Percentiles rank a stretch among this genome's conserved stretches.
These are phyloP conservation scores for Heritiera littoralis DNA, from an alignment of 345 rosid species.

Conservation along the genomic window DNA sequence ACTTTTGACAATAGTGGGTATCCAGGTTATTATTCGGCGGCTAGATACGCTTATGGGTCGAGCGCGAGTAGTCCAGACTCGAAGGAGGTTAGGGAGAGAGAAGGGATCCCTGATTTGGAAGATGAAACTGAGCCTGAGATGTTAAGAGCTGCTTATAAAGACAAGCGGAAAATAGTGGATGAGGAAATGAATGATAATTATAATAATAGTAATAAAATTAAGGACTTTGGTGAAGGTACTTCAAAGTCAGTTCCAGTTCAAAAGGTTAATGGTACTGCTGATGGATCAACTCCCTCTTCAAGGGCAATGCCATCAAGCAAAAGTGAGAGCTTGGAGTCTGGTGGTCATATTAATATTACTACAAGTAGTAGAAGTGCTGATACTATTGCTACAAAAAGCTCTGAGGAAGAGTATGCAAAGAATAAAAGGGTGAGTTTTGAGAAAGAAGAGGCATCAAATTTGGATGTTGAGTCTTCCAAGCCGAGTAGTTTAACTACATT, in stretches of 20 bases:
- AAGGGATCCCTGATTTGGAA: slow-evolving; percentile 96
- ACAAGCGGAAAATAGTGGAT: slow-evolving; percentile 30
- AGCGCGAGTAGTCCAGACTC: slow-evolving; percentile 79
- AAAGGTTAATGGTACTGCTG: background rate
- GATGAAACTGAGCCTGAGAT: slow-evolving; percentile 80
- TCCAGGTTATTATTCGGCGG: slow-evolving; percentile 30
- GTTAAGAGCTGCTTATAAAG: slow-evolving; percentile 41
- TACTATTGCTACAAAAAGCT: slow-evolving; percentile 40
- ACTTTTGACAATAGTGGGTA: slow-evolving; percentile 45
- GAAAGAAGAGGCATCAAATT: slow-evolving; percentile 53
- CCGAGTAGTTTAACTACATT: slow-evolving; percentile 62
- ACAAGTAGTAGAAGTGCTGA: slow-evolving; percentile 49
- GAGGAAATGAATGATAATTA: slow-evolving; percentile 28
- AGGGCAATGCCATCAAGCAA: slow-evolving; percentile 21
- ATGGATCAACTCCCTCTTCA: slow-evolving; percentile 9
- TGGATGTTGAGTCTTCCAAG: slow-evolving; percentile 61
- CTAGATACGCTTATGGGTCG: slow-evolving; percentile 49
- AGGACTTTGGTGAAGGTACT: slow-evolving; percentile 64
- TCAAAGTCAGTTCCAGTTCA: slow-evolving; percentile 52
- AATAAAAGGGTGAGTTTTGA: slow-evolving; percentile 78
- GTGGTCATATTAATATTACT: slow-evolving; percentile 33
- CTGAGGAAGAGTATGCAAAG: slow-evolving; percentile 50
- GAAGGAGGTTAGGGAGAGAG: slow-evolving; percentile 87
- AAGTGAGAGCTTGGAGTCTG: slow-evolving; percentile 33
- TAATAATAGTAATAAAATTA: slow-evolving; percentile 33